A percentile compares a stretch with the other conserved stretches of the same genome.
phyloP scores from a whole-genome alignment of 2,329 filamentous ascomycete genomes.

The Claviceps cyperi region DNA sequence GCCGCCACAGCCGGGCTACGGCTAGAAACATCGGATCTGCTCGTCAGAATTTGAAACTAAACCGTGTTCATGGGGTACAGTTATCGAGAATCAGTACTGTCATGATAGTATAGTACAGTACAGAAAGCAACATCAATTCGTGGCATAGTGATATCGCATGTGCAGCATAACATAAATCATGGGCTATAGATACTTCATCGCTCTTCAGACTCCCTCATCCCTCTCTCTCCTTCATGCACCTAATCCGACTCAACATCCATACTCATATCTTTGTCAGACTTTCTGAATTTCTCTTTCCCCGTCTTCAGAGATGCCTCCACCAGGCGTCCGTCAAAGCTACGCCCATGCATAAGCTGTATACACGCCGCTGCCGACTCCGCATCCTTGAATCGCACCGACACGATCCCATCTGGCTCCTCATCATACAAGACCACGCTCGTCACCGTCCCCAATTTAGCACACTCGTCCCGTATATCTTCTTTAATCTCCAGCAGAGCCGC shows the following conservation, averaged over 20 bases:
- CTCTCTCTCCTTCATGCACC: not conserved
- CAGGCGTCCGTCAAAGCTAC: slow-evolving; percentile 59
- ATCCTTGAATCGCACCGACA: slow-evolving; percentile 68
- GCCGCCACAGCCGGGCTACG: too few relatives aligned
- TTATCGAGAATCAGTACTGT: not conserved
- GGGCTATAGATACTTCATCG: not conserved
- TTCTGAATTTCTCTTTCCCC: slow-evolving; percentile 59
- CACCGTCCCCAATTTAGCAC: slow-evolving; percentile 69
- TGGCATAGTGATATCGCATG: not conserved
- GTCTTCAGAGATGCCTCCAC: slow-evolving; percentile 59
- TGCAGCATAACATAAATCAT: not conserved
- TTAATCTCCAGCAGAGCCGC: slow-evolving; percentile 80
- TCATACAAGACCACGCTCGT: slow-evolving; percentile 90
- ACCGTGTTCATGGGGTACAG: too few relatives aligned
- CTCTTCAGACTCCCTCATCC: not conserved
- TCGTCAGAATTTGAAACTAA: too few relatives aligned
- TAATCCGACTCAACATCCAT: slow-evolving; percentile 26
- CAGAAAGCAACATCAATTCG: not conserved
- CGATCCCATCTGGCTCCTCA: slow-evolving; percentile 68
- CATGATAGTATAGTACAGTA: not conserved
- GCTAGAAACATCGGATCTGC: too few relatives aligned
- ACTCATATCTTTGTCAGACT: slow-evolving; percentile 40
- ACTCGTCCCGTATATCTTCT: slow-evolving; percentile 85
- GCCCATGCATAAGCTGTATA: slow-evolving; percentile 61
- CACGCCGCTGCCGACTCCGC: slow-evolving; percentile 58